These are phyloP conservation scores for Cyanodermella asteris DNA, from an alignment of 2,329 filamentous ascomycete genomes.

Conservation along the genomic window DNA sequence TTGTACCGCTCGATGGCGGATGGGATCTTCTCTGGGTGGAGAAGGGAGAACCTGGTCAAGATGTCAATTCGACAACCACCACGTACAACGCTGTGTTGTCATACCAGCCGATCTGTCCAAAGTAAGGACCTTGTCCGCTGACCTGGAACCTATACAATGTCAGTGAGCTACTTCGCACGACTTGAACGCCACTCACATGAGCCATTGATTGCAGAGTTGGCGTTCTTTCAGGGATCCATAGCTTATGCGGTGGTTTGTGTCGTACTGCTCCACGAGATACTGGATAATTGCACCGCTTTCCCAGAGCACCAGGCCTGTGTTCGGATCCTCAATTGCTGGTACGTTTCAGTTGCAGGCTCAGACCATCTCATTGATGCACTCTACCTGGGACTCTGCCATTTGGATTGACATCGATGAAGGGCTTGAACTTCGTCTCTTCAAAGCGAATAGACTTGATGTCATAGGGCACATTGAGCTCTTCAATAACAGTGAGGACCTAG, in stretches of 20 bases:
- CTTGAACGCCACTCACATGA: no score
- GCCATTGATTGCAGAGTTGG: slow-evolving; percentile 34
- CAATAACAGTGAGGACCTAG: slow-evolving; percentile 21
- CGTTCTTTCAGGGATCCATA: slow-evolving; percentile 53
- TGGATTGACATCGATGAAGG: slow-evolving; percentile 70
- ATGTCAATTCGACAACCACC: no score
- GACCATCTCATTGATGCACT: neutral
- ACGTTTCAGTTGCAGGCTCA: slow-evolving; percentile 10
- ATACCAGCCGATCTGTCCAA: slow-evolving; percentile 10
- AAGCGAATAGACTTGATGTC: slow-evolving; percentile 17
- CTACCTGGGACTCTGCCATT: slow-evolving; percentile 72
- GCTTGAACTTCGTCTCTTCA: slow-evolving; percentile 2
- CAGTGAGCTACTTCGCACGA: no score
- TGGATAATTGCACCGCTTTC: slow-evolving; percentile 29
- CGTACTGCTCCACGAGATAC: slow-evolving; percentile 25
- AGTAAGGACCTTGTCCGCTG: slow-evolving; percentile 19
- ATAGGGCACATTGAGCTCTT: slow-evolving; percentile 20
- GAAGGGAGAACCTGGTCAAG: slow-evolving; percentile 59
- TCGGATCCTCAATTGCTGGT: slow-evolving; percentile 23
- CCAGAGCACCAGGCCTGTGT: slow-evolving; percentile 23
- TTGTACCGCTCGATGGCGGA: slow-evolving; percentile 24
- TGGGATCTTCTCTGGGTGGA: slow-evolving; percentile 45
- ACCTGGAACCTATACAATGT: slow-evolving; percentile 25
- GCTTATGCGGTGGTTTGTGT: slow-evolving; percentile 12
- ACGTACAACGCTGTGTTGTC: no score